Base-by-base conservation (phyloP, 345 rosid species). In the Garcia nutans region DNA sequence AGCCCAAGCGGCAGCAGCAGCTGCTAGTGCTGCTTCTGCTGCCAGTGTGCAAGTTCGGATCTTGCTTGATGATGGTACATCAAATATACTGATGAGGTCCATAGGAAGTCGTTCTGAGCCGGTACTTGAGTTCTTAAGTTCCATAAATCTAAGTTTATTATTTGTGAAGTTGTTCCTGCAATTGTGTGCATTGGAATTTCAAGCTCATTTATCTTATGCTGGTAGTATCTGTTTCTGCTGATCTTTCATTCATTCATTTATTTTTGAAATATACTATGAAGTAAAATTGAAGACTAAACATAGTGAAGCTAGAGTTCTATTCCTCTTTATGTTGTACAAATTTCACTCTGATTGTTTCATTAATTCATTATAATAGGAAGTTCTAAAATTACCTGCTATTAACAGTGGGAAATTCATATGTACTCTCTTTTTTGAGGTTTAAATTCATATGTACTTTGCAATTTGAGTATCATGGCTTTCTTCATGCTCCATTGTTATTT, bases 31-130 rank as follows among this genome's bases (percentile, higher is more conserved):
- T 79, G 94, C 99, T 82, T 87, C 97, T 76, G 82, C 94, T 0
- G 97, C 99, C 57, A 84, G 88, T 79, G 99, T 96, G 80, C 99
- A 96, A 96, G 98, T 94, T 76, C 99, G 98, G 76, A 93, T 96
- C 80, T 90, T 96, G 82, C 87, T 96, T 81, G 99, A 96, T 84
- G 98, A 96, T 84, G 99, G 99, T 77, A 96, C 98, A 70, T 96
- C 99, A 78, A 96, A 96, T 86, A 89, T 96, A 78, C 87, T 96
- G 63, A 93, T 92, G 98, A 92, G 91, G 79, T 96, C 99, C 58
- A 83, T 93, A 22, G 99, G 97, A 72, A 88, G 92, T 79, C 93
- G 95, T 78, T 84, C 88, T 84, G 99, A 96, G 81, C 99, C 97
- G 88, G 99, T 96, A 89, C 33, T 65, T 72, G 23, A 78, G 23